Base-by-base conservation (phyloP, 1,284 basidiomycete genomes). In the Apiotrichum brassicae region DNA sequence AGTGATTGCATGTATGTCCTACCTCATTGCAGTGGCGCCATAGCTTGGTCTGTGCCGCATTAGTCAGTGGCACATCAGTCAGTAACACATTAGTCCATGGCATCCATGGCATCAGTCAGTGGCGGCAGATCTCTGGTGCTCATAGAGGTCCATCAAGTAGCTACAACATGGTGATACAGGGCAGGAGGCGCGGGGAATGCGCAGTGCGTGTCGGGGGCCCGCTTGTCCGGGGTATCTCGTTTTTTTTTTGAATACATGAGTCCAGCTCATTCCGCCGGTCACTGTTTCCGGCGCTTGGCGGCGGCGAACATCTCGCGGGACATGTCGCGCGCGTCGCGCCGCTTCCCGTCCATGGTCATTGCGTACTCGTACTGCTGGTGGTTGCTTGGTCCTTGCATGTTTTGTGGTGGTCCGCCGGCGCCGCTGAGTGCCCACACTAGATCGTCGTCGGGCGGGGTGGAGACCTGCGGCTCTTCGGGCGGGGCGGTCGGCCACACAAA, bases 401-500 rank as follows among this genome's bases (percentile, higher is more conserved):
- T 14, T 6, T 32, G 40, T 4, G n/a, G 26, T 19, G 25, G 40
- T 6, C 16, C 44, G 18, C 26, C 36, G 20, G 6, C 53, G 11
- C 51, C 51, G 18, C 43, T 32, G 13, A 56, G 39, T 3, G 55
- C 55, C 55, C 55, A 56, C 6, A 53, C 33, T n/a, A 56, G 46
- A 37, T 52, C 48, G n/a, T 56, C 55, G 35, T 56, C 55, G 6
- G 51, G 51, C 12, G 54, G 54, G 0, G 54, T 52, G 20, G 49
- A 49, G 5, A 47, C 48, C 13, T 42, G 43, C 18, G 20, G 32
- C 3, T 50, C 42, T 4, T 23, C 34, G 13, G 25, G 30, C 3
- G 45, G 28, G 4, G 55, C 51, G 1, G 55, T 56, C 26, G 55
- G 55, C 55, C 55, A 56, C 2, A 56, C 46, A 36, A 56, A 56